A percentile compares a stretch with the other conserved stretches of the same genome.
Conservation (phyloP, 371 early-diverging fungal species). For the Mucor mucedo region DNA sequence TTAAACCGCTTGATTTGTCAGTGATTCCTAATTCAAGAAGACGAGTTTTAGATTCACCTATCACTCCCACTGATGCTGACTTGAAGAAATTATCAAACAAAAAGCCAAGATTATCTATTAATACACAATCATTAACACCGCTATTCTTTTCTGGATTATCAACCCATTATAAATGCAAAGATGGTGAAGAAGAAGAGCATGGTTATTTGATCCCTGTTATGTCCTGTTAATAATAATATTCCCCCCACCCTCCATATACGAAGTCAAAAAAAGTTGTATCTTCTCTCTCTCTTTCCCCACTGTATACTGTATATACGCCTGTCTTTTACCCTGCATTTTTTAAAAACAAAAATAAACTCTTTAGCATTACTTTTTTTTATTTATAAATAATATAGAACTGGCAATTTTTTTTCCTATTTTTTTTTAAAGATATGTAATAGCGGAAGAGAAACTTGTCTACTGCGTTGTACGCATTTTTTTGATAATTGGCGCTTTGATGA, state of each 20-base stretch:
- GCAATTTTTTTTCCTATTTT: background rate
- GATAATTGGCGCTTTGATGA: slow-evolving; percentile 24
- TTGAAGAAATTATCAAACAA: slow-evolving; percentile 14
- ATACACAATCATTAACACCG: slow-evolving; percentile 35
- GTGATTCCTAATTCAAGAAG: slow-evolving; percentile 34
- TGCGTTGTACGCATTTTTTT: slow-evolving; percentile 22
- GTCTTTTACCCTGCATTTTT: too few species aligned
- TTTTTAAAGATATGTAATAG: background rate
- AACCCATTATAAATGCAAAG: slow-evolving; percentile 37
- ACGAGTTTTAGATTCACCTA: slow-evolving; percentile 25
- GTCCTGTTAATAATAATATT: slow-evolving; percentile 11
- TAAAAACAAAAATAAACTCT: background rate
- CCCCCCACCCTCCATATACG: background rate
- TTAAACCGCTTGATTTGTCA: slow-evolving; percentile 36
- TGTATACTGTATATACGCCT: background rate
- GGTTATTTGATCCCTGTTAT: slow-evolving; percentile 30
- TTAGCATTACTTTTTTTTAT: slow-evolving; percentile 3
- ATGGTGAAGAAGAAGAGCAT: slow-evolving; percentile 33
- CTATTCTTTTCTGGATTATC: slow-evolving; percentile 38
- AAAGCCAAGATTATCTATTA: slow-evolving; percentile 34
- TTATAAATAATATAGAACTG: background rate
- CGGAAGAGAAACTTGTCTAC: background rate
- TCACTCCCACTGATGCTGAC: background rate
- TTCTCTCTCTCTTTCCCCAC: background rate
- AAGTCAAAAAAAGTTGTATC: background rate